Conservation (phyloP, 306 rosid species). For the Pterocarpus santalinus region DNA sequence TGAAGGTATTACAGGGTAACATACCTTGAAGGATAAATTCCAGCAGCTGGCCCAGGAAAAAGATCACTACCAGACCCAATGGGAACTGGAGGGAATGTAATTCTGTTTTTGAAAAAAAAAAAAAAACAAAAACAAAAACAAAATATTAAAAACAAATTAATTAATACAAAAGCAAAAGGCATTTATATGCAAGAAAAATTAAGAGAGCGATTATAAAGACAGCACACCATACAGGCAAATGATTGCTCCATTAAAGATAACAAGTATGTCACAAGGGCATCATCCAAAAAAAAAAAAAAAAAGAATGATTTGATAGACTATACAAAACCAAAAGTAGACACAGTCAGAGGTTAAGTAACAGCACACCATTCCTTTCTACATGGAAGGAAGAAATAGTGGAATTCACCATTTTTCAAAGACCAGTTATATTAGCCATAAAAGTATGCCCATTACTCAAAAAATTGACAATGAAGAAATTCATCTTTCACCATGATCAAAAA, state of each 20-base stretch:
- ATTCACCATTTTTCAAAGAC: slow-evolving; percentile 11
- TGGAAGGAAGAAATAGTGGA: neutral
- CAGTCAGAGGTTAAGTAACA: neutral
- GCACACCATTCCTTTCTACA: slow-evolving; percentile 12
- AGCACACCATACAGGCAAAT: slow-evolving; percentile 28
- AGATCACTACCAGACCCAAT: slow-evolving; percentile 68
- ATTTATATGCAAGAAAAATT: slow-evolving; percentile 8
- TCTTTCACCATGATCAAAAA: slow-evolving; percentile 1
- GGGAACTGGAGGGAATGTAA: slow-evolving; percentile 65
- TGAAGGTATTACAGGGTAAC: slow-evolving; percentile 18
- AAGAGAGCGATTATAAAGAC: neutral
- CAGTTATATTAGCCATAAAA: slow-evolving; percentile 5
- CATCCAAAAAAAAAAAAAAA: neutral
- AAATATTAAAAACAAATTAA: neutral
- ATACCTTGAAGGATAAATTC: slow-evolving; percentile 75
- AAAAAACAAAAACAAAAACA: neutral
- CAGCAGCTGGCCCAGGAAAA: slow-evolving; percentile 85
- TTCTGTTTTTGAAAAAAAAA: slow-evolving; percentile 52
- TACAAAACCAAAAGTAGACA: slow-evolving; percentile 3
- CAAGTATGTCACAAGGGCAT: slow-evolving; percentile 9
- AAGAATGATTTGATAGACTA: slow-evolving; percentile 4
- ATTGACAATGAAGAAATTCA: slow-evolving; percentile 5
- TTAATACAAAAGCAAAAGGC: slow-evolving; percentile 12
- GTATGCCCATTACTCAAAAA: neutral
- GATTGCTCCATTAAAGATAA: slow-evolving; percentile 14